These are phyloP conservation scores for Candida ipomoeae DNA, from an alignment of 805 yeast genomes.

Conservation along the genomic window DNA sequence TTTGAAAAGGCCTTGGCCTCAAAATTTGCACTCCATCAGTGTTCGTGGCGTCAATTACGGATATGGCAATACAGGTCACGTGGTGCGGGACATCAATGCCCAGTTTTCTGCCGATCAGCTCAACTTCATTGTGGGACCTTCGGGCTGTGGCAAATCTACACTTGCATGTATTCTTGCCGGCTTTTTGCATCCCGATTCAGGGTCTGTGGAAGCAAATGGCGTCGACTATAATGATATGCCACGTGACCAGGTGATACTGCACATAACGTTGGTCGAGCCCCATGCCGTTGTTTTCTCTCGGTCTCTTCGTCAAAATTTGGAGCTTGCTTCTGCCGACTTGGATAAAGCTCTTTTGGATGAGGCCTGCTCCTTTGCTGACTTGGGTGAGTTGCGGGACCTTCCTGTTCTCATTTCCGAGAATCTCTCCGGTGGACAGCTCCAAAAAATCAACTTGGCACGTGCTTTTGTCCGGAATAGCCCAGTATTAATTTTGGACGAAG, in stretches of 20 bases:
- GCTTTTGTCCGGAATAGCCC: constrained; percentile 73
- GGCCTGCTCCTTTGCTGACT: constrained; percentile 42
- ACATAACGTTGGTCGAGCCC: constrained; percentile 74
- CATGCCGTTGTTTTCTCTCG: constrained; percentile 51
- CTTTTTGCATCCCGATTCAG: constrained; percentile 51
- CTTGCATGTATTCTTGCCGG: constrained; percentile 58
- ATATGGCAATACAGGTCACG: constrained; percentile 42
- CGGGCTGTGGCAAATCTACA: constrained; percentile 95
- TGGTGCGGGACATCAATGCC: constrained; percentile 47
- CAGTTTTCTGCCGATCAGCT: constrained; percentile 41
- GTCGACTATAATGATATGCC: constrained; percentile 41
- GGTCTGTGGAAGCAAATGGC: constrained; percentile 58
- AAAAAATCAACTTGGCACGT: constrained; percentile 78
- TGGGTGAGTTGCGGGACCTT: constrained; percentile 37
- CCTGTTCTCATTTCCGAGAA: constrained; percentile 40
- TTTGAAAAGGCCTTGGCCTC: neutral
- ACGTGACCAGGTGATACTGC: constrained; percentile 51
- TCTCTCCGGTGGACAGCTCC: constrained; percentile 90
- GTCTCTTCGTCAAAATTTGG: constrained; percentile 19
- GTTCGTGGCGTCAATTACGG: constrained; percentile 53
- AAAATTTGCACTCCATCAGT: neutral
- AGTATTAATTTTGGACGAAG: constrained; percentile 78
- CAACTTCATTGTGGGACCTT: constrained; percentile 74
- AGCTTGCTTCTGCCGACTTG: neutral
- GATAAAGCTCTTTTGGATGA: constrained; percentile 37